A percentile compares a stretch with the other conserved stretches of the same genome.
phyloP scores from a whole-genome alignment of 805 yeast genomes.

The Saturnispora silvae region DNA sequence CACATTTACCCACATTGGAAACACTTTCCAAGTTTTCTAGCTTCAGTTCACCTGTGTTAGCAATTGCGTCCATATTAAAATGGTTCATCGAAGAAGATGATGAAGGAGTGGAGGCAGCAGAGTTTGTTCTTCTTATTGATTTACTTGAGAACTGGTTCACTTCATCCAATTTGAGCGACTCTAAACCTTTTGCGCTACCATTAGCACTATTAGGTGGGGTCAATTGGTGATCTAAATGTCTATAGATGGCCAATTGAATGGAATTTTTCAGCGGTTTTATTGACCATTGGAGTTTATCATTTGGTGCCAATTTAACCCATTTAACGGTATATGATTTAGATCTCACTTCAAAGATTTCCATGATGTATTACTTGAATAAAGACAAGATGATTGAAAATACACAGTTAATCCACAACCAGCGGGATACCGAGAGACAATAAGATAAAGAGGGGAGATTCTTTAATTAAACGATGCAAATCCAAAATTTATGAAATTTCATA shows the following conservation, averaged over 20 bases:
- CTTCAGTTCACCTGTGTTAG: background rate
- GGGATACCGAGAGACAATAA: too few relatives aligned
- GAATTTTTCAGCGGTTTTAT: slow-evolving; percentile 67
- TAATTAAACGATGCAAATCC: too few relatives aligned
- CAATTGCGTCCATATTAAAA: background rate
- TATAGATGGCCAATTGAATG: slow-evolving; percentile 30
- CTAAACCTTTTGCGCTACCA: slow-evolving; percentile 13
- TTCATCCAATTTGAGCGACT: slow-evolving; percentile 21
- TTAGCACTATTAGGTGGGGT: background rate
- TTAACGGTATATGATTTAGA: slow-evolving; percentile 82
- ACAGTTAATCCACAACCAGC: too few relatives aligned
- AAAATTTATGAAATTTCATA: too few relatives aligned
- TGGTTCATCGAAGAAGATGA: background rate
- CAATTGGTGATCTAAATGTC: slow-evolving; percentile 11
- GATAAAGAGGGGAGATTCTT: too few relatives aligned
- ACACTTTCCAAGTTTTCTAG: slow-evolving; percentile 19
- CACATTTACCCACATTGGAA: slow-evolving; percentile 44
- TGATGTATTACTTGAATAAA: too few relatives aligned
- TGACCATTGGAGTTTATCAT: slow-evolving; percentile 63
- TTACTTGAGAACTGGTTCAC: slow-evolving; percentile 24
- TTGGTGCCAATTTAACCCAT: slow-evolving; percentile 75
- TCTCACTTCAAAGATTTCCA: slow-evolving; percentile 89
- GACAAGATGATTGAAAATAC: too few relatives aligned
- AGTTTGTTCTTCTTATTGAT: slow-evolving; percentile 14
- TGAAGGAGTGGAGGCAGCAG: background rate